Base-by-base conservation (phyloP, 192 early-diverging fungal species). In the Coemansia interrupta region DNA sequence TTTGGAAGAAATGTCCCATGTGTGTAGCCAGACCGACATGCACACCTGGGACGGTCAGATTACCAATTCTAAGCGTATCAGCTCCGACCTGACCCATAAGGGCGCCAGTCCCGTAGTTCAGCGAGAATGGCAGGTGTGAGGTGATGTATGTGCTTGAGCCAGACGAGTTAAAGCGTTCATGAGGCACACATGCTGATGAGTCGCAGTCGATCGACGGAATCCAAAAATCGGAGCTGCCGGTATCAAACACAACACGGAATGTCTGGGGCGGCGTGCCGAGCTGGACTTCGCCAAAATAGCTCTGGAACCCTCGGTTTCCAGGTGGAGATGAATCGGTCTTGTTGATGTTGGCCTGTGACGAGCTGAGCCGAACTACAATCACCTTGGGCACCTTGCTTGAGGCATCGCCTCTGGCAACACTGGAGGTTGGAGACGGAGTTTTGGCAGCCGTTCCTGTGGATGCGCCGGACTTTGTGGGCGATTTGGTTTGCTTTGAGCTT, bases 221-320 rank as follows among this genome's bases (percentile, higher is more conserved):
- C 84, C 84, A 85, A 58, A 83, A 73, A 46, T 85, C 84, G 5
- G 77, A 79, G 61, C 78, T 81, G 39, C 84, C 84, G 0, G 84
- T 85, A 47, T 85, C 84, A 58, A 85, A 83, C 17, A 85, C 82
- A 13, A 85, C 82, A 7, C 66, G 64, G 47, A 85, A 85, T 51
- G 52, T 67, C 57, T 85, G 84, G 13, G 74, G 56, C 2, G 83
- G 82, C 11, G 83, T 77, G 8, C 83, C 83, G 11, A 85, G 61
- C 29, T 67, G 17, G 41, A 85, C 60, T 2, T 45, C 50, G 42
- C 78, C 78, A 66, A 66, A 73, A 56, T 73, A 80, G 60, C 66
- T 76, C 51, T 74, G 72, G 40, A 74, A 74, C 4, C 72, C 72
- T 36, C 72, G 72, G 50, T 68, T 64, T 5, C 72, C 72, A 11